Evolutionary conservation across 2,329 filamentous ascomycete species (phyloP), one percentile per base, ranked within the genome.

Genomic region (Didymella pomorum): DNA sequence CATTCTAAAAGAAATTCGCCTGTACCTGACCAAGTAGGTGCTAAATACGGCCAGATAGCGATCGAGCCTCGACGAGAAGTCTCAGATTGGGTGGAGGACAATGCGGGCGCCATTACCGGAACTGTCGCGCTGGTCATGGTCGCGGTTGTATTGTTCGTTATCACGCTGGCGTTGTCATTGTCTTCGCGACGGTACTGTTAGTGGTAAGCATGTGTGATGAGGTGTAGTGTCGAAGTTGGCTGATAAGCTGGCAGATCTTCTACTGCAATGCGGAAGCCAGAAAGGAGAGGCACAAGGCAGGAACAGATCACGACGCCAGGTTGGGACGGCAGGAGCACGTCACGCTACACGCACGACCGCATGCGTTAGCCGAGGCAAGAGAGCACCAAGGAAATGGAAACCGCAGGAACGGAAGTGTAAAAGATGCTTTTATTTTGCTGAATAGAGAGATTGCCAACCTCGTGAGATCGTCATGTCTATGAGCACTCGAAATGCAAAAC

Each of bases 381-480:
- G 11, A 12, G 37, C 35, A 20, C 35, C 11, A 9, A n/a, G 20
- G 35, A 31, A 16, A 20, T 18, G 20, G 9, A 18, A 14, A 41
- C 4, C 4, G 14, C 10, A 14, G 21, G 14, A 41, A 29, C 10
- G 10, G 16, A 31, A 21, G 25, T 42, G 26, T 49, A 49, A 53
- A 57, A 29, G 18, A 60, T 60, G 52, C 57, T 60, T 60, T 60
- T 60, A 26, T 31, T 59, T 33, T 60, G 57, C 57, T 52, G 48
- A 47, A 52, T 59, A 59, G 51, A 39, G 35, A 58, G 31, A 50
- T 49, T 58, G 57, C 57, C 57, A 56, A 60, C 52, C 57, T 51
- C 52, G 28, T 56, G 35, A 60, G 57, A 43, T 60, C 51, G 51
- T 51, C 57, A 48, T 51, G 45, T 58, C 56, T 58, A 58, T 60